Evolutionary conservation across 371 early-diverging fungal genomes (phyloP).

Genomic region (Rhizomucor pusillus): DNA sequence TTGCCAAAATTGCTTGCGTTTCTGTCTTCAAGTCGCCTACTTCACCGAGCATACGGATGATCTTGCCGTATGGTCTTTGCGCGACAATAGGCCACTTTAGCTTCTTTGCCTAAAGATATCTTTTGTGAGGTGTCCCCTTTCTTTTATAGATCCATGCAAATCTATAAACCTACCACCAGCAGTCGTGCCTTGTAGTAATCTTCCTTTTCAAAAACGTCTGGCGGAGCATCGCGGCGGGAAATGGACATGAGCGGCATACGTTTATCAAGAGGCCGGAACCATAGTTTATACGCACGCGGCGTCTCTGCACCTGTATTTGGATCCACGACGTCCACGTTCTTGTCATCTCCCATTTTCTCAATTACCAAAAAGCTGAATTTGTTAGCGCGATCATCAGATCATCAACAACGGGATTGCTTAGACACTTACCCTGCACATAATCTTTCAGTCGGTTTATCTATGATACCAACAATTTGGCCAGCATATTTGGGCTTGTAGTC

Average conservation of each 20-base stretch:
- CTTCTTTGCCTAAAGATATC: conserved; percentile 19
- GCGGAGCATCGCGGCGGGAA: conserved; percentile 40
- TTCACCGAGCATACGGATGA: conserved; percentile 47
- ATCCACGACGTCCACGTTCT: conserved; percentile 1
- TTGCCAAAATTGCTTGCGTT: conserved; percentile 52
- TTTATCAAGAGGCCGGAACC: conserved; percentile 65
- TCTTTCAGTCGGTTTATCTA: conserved; percentile 31
- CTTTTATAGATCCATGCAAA: neutral
- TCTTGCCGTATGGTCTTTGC: conserved; percentile 47
- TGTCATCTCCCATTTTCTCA: neutral
- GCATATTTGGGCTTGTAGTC: conserved; percentile 45
- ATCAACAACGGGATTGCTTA: neutral
- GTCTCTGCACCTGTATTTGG: conserved; percentile 2
- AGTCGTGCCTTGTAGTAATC: conserved; percentile 7
- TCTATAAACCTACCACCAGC: conserved; percentile 2
- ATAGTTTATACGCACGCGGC: conserved; percentile 9
- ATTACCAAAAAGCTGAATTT: neutral
- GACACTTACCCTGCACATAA: conserved; percentile 13
- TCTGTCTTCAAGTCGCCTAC: conserved; percentile 58
- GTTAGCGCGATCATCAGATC: neutral
- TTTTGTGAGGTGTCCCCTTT: neutral
- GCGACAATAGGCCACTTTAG: conserved; percentile 49
- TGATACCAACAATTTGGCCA: conserved; percentile 55
- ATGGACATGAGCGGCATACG: conserved; percentile 59
- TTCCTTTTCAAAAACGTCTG: conserved; percentile 20